Evolutionary conservation across 1,284 basidiomycete species (phyloP).

Genomic region (Laetiporus sulphureus): DNA sequence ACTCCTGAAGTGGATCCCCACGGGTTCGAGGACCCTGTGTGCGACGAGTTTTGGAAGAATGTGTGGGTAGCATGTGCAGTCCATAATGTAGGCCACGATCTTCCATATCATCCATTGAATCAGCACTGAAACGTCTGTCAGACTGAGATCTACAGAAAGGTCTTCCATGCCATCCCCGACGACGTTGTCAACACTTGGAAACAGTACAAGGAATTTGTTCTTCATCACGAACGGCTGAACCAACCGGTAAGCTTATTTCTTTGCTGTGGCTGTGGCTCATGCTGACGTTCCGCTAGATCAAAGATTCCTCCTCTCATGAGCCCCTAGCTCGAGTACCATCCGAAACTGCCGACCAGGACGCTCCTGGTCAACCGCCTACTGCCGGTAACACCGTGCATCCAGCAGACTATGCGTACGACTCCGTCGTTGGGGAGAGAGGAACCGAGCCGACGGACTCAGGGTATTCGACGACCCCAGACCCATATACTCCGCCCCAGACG

Average conservation of each 20-base stretch:
- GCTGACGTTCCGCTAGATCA: conserved; percentile 8
- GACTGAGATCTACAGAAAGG: conserved; percentile 92
- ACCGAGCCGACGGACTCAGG: conserved; percentile 11
- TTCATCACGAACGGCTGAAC: conserved; percentile 70
- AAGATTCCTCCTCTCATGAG: conserved; percentile 34
- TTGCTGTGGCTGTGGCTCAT: not conserved
- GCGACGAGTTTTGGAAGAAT: conserved; percentile 81
- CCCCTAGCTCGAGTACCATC: conserved; percentile 51
- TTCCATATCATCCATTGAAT: conserved; percentile 7
- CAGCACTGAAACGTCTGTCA: conserved; percentile 26
- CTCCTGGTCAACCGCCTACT: conserved; percentile 18
- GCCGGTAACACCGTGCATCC: conserved; percentile 12
- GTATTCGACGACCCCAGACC: conserved; percentile 9
- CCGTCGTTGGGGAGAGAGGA: conserved; percentile 13
- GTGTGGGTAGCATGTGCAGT: conserved; percentile 83
- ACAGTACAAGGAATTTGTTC: conserved; percentile 83
- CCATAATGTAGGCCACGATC: conserved; percentile 65
- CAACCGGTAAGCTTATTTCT: conserved; percentile 45
- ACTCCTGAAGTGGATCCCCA: conserved; percentile 70
- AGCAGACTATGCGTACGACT: conserved; percentile 13
- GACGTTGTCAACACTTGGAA: conserved; percentile 92
- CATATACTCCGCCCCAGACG: conserved; percentile 12
- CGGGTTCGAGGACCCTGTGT: conserved; percentile 83
- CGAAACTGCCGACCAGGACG: conserved; percentile 44
- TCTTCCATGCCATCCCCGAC: conserved; percentile 89